Percentiles rank a stretch among this genome's conserved stretches.
phyloP scores from a whole-genome alignment of 2,329 filamentous ascomycete species.

The Podosphaera fusca region DNA sequence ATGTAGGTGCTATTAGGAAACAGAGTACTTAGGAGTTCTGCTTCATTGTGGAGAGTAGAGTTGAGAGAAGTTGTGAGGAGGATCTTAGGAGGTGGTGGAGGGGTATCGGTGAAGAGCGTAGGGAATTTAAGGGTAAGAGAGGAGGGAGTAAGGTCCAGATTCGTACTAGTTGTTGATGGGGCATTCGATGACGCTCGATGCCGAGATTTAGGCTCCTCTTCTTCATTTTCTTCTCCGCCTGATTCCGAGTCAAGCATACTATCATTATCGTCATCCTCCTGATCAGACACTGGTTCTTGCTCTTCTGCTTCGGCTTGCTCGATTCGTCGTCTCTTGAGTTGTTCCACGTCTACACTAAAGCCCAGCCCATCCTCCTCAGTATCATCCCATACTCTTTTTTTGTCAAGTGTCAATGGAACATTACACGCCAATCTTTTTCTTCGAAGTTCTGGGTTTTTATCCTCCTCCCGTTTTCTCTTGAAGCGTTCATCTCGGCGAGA shows the following conservation, averaged over 20 bases:
- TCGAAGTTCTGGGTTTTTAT: conserved; percentile 54
- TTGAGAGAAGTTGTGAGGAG: conserved; percentile 82
- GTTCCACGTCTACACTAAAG: conserved; percentile 30
- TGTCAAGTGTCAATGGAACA: conserved; percentile 59
- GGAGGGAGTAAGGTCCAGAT: conserved; percentile 37
- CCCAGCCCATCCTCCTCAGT: conserved; percentile 36
- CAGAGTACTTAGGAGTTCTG: conserved; percentile 50
- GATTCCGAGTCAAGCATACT: conserved; percentile 53
- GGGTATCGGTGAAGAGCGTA: conserved; percentile 34
- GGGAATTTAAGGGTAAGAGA: conserved; percentile 38
- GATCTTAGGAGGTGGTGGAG: conserved; percentile 49
- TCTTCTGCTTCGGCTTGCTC: conserved; percentile 25
- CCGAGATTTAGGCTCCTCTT: conserved; percentile 16
- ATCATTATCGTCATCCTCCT: conserved; percentile 47
- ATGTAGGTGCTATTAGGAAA: conserved; percentile 72
- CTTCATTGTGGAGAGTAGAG: conserved; percentile 68
- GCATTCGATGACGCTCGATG: conserved; percentile 19
- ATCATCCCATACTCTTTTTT: conserved; percentile 78
- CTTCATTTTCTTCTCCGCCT: conserved; percentile 21
- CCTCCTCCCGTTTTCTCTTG: conserved; percentile 62
- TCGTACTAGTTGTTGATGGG: conserved; percentile 36
- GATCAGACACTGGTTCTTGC: conserved; percentile 20
- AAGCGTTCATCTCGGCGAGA: conserved; percentile 56
- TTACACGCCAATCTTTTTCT: conserved; percentile 54
- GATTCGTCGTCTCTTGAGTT: conserved; percentile 32